Conservation (phyloP, 1,139 yeast species). For the Sugiyamaella sp. region DNA sequence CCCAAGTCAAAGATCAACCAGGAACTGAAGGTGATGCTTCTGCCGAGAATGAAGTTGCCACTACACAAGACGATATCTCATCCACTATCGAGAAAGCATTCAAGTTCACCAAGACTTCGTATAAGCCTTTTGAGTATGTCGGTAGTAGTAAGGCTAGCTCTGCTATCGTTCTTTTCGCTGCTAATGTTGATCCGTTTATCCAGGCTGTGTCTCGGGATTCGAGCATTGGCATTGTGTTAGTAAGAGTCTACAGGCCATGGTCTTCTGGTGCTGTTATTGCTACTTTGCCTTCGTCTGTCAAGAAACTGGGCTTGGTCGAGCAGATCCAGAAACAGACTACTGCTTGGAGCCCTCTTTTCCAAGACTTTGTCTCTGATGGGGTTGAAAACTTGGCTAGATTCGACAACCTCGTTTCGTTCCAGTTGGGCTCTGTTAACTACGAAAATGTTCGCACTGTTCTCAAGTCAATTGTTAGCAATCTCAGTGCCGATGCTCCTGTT, state of each 20-base stretch:
- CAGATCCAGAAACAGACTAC: constrained; percentile 55
- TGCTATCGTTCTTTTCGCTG: constrained; percentile 65
- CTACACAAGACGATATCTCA: constrained; percentile 31
- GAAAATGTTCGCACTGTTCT: constrained; percentile 53
- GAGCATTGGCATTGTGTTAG: constrained; percentile 53
- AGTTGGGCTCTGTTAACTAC: constrained; percentile 53
- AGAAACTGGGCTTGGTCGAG: constrained; percentile 64
- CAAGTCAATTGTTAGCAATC: constrained; percentile 55
- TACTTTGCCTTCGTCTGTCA: constrained; percentile 58
- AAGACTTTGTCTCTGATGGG: constrained; percentile 69
- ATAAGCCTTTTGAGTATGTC: constrained; percentile 48
- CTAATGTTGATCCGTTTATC: constrained; percentile 51
- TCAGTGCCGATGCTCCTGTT: constrained; percentile 56
- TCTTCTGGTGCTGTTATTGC: constrained; percentile 53
- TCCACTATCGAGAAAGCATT: constrained; percentile 33
- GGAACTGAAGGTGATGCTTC: neutral
- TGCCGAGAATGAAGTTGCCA: too few relatives aligned
- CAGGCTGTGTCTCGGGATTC: constrained; percentile 46
- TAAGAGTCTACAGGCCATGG: constrained; percentile 76
- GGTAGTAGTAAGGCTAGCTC: constrained; percentile 50
- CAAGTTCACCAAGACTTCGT: constrained; percentile 23
- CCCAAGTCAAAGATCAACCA: neutral
- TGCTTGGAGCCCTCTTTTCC: constrained; percentile 66
- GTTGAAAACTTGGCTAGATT: constrained; percentile 16
- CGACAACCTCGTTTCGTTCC: constrained; percentile 55